Evolutionary conservation across 345 rosid species (phyloP).

Genomic region (Eucalyptus pumila): DNA sequence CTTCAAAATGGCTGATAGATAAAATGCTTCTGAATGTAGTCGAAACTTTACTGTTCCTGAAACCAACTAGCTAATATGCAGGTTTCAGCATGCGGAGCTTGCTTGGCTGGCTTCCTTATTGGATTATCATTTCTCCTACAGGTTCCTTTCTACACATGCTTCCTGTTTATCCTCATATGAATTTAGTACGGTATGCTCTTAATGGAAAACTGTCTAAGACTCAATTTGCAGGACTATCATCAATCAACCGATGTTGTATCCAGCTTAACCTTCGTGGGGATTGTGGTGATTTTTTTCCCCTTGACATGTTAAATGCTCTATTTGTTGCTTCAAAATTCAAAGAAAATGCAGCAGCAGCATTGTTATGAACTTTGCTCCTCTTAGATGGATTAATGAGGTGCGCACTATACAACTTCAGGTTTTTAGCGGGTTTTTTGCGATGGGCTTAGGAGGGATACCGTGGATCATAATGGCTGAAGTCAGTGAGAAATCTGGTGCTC

Average conservation of each 20-base stretch:
- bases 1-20: neutral
- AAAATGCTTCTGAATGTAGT: neutral
- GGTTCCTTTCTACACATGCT: conserved; percentile 5
- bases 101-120: conserved; percentile 10
- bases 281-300: conserved; percentile 12
- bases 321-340: neutral
- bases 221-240: neutral
- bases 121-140: conserved; percentile 37
- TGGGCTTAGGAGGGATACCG: conserved; percentile 55
- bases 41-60: neutral
- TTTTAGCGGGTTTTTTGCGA: conserved; percentile 21
- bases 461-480: conserved; percentile 75
- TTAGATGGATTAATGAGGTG: neutral
- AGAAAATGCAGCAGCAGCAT: neutral
- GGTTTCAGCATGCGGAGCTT: conserved; percentile 23
- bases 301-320: neutral
- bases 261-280: conserved; percentile 8
- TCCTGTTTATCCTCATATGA: neutral
- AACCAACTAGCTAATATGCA: neutral
- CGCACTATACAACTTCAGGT: conserved; percentile 1
- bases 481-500: neutral
- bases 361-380: neutral
- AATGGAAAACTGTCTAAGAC: neutral
- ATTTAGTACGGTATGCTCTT: neutral
- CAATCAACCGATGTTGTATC: neutral